Percentiles rank a stretch among this genome's conserved stretches.
Conservation (phyloP, 495 filamentous ascomycete genomes). For the Penicillium goetzii region DNA sequence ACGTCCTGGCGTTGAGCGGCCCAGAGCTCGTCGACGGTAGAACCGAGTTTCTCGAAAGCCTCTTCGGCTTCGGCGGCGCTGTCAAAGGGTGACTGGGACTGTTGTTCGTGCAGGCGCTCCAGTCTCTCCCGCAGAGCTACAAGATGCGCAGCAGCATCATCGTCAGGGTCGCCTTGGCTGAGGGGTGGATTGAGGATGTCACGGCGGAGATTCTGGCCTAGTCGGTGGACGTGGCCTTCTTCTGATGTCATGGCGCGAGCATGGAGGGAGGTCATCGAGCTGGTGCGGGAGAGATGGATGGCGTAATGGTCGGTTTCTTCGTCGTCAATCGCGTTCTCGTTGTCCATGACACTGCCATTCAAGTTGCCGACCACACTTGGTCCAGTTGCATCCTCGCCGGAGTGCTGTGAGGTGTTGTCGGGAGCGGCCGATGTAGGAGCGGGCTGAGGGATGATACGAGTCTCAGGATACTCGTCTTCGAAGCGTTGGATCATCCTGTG, state of each 20-base stretch:
- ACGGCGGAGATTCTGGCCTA: conserved; percentile 78
- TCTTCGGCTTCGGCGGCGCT: conserved; percentile 59
- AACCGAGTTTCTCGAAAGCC: conserved; percentile 62
- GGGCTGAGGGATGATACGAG: conserved; percentile 53
- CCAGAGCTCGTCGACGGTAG: conserved; percentile 56
- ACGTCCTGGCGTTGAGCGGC: conserved; percentile 59
- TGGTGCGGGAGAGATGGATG: conserved; percentile 64
- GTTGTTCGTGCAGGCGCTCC: conserved; percentile 64
- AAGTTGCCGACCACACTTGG: conserved; percentile 41
- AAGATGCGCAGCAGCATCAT: conserved; percentile 60
- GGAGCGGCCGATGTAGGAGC: conserved; percentile 26
- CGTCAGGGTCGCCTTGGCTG: conserved; percentile 33
- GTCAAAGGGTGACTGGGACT: conserved; percentile 57
- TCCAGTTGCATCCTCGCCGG: conserved; percentile 43
- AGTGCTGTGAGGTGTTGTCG: conserved; percentile 46
- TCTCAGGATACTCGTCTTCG: conserved; percentile 94
- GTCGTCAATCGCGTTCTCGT: conserved; percentile 50
- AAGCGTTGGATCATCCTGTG: conserved; percentile 91
- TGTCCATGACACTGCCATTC: conserved; percentile 38
- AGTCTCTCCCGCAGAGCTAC: conserved; percentile 61
- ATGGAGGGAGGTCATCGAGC: conserved; percentile 78
- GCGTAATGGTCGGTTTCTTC: conserved; percentile 53
- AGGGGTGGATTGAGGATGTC: conserved; percentile 60
- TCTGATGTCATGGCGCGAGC: conserved; percentile 80
- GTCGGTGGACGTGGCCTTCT: conserved; percentile 85